These are phyloP conservation scores for Monosporozyma aerobia DNA, from an alignment of 805 yeast species.

Conservation along the genomic window DNA sequence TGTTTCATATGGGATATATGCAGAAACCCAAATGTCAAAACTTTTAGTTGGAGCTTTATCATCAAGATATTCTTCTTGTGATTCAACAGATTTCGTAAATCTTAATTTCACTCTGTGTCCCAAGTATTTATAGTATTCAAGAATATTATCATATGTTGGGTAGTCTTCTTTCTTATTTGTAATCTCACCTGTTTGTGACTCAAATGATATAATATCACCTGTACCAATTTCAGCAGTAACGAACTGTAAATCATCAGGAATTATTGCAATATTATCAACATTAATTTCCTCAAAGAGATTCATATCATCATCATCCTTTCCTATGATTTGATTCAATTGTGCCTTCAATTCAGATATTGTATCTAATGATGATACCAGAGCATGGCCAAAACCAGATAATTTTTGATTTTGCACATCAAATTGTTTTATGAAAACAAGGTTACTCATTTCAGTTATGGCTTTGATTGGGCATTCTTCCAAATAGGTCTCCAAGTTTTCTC, in stretches of 20 bases:
- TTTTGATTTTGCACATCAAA: slow-evolving; percentile 50
- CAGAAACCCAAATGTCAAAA: slow-evolving; percentile 62
- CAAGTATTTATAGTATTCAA: slow-evolving; percentile 45
- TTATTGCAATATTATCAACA: slow-evolving; percentile 36
- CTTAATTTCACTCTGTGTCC: slow-evolving; percentile 51
- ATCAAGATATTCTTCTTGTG: slow-evolving; percentile 24
- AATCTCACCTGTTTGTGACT: slow-evolving; percentile 7
- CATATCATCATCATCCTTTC: slow-evolving; percentile 27
- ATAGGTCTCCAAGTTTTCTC: slow-evolving; percentile 9
- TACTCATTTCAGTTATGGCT: slow-evolving; percentile 6
- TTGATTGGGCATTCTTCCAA: neutral
- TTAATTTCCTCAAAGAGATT: slow-evolving; percentile 52
- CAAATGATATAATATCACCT: slow-evolving; percentile 55
- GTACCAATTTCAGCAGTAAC: slow-evolving; percentile 48
- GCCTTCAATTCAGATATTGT: slow-evolving; percentile 36
- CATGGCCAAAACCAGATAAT: slow-evolving; percentile 59
- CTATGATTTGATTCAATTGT: neutral
- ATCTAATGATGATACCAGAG: slow-evolving; percentile 41
- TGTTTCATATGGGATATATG: slow-evolving; percentile 47
- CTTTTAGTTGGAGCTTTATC: slow-evolving; percentile 11
- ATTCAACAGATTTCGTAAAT: slow-evolving; percentile 28
- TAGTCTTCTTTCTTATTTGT: slow-evolving; percentile 11
- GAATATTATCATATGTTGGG: slow-evolving; percentile 31
- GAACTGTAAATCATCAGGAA: slow-evolving; percentile 29
- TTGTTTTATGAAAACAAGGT: slow-evolving; percentile 46